Conservation (phyloP, 352 stramenopile genomes). For the Aphanomyces cochlioides region DNA sequence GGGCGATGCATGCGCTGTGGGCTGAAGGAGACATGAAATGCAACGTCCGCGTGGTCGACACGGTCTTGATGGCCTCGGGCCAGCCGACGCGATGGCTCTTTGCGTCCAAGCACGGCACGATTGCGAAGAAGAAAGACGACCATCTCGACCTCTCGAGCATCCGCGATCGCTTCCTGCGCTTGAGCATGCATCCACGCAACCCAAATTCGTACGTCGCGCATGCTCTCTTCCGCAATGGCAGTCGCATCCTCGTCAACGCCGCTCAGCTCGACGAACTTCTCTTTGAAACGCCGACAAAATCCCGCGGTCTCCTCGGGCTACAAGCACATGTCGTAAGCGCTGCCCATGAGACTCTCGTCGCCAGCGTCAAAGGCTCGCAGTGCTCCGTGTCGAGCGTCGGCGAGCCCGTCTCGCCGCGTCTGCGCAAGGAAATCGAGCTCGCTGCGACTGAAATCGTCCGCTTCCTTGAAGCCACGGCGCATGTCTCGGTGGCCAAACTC, state of each 20-base stretch:
- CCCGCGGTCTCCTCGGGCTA: conserved; percentile 14
- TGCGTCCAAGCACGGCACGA: conserved; percentile 45
- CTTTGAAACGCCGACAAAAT: background rate
- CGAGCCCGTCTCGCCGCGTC: conserved; percentile 11
- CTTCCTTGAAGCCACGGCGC: conserved; percentile 32
- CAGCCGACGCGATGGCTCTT: conserved; percentile 41
- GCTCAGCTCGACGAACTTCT: conserved; percentile 34
- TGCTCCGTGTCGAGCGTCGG: background rate
- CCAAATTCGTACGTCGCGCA: conserved; percentile 25
- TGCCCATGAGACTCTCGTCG: background rate
- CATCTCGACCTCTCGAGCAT: conserved; percentile 37
- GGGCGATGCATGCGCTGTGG: conserved; percentile 39
- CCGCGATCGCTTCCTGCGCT: conserved; percentile 44
- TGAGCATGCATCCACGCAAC: conserved; percentile 31
- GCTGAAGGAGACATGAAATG: conserved; percentile 34
- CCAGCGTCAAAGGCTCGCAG: background rate
- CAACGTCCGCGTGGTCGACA: conserved; percentile 42
- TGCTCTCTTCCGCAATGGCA: conserved; percentile 25
- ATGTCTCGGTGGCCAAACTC: conserved; percentile 27
- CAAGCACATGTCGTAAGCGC: conserved; percentile 32
- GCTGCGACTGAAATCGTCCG: conserved; percentile 33
- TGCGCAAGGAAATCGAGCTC: conserved; percentile 38
- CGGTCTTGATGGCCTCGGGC: conserved; percentile 35
- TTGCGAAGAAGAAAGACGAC: conserved; percentile 43
- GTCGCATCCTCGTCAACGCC: conserved; percentile 27